Conservation (phyloP, 108 stramenopile species). For the Cyclotella cryptica region DNA sequence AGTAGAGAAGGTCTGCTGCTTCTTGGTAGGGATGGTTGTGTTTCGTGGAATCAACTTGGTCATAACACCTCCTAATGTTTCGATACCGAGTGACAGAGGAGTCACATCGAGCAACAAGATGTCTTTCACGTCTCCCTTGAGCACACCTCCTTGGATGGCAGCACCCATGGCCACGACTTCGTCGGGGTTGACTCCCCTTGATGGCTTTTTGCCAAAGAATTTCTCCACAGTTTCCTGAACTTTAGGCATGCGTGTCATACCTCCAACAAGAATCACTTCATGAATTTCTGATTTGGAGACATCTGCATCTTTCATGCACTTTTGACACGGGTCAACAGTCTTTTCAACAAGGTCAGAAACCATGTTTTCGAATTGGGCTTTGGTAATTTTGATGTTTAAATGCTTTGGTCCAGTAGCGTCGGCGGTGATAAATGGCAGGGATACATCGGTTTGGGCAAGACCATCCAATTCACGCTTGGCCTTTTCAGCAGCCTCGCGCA, state of each 20-base stretch:
- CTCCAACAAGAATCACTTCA: slow-evolving; percentile 99
- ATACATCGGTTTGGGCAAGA: slow-evolving; percentile 98
- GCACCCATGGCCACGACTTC: slow-evolving; percentile 99
- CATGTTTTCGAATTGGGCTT: slow-evolving; percentile 97
- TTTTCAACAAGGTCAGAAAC: slow-evolving; percentile 92
- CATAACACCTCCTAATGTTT: slow-evolving; percentile 99
- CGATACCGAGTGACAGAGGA: slow-evolving; percentile 98
- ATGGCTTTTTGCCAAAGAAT: slow-evolving; percentile 94
- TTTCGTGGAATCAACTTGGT: slow-evolving; percentile 99
- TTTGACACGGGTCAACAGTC: slow-evolving; percentile 97
- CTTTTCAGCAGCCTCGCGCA: slow-evolving; percentile 99
- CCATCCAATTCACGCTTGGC: slow-evolving; percentile 99
- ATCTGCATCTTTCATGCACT: slow-evolving; percentile 96
- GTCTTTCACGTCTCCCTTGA: slow-evolving; percentile 99
- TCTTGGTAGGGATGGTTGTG: slow-evolving; percentile 99
- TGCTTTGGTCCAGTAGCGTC: slow-evolving; percentile 99
- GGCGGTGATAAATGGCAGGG: slow-evolving; percentile 99
- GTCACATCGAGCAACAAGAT: slow-evolving; percentile 99
- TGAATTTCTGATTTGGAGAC: slow-evolving; percentile 91
- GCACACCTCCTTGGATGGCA: slow-evolving; percentile 99
- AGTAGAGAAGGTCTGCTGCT: slow-evolving; percentile 98
- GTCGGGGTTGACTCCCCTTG: slow-evolving; percentile 98
- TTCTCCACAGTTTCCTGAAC: slow-evolving; percentile 97
- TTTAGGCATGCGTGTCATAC: slow-evolving; percentile 99
- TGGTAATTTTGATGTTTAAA: slow-evolving; percentile 93